phyloP scores from a whole-genome alignment of 108 stramenopile genomes.

The Chaetoceros tenuissimus region DNA sequence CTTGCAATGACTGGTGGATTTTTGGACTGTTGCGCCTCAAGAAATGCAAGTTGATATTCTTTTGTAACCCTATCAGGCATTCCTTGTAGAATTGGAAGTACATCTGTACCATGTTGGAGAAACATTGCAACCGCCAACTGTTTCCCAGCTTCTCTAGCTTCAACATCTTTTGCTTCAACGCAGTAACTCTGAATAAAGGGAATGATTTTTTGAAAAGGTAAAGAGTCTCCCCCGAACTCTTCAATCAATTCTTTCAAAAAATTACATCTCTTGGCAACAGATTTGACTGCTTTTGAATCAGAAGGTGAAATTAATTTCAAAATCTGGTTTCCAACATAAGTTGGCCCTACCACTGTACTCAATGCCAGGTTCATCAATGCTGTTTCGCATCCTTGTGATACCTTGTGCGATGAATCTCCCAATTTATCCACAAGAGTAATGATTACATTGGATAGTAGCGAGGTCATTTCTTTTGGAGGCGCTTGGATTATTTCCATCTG shows the following conservation, averaged over 20 bases:
- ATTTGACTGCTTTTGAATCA: not conserved
- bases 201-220: not conserved
- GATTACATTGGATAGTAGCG: not conserved
- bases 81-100: not conserved
- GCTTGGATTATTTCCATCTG: slow-evolving; percentile 1
- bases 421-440: not conserved
- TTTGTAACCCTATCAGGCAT: not conserved
- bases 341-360: not conserved
- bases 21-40: not conserved
- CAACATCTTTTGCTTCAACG: not conserved
- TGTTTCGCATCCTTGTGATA: slow-evolving; percentile 2
- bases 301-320: not conserved
- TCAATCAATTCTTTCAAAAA: not conserved
- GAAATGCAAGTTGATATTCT: not conserved
- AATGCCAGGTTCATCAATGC: slow-evolving; percentile 1
- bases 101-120: not conserved
- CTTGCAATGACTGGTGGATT: not conserved
- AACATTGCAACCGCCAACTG: not conserved
- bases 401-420: slow-evolving; percentile 1
- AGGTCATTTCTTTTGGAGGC: not conserved
- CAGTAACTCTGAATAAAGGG: not conserved
- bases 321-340: not conserved
- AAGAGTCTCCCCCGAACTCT: not conserved
- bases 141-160: not conserved
- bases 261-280: not conserved